phyloP scores from a whole-genome alignment of 495 filamentous ascomycete species.

The Xylaria acuta region DNA sequence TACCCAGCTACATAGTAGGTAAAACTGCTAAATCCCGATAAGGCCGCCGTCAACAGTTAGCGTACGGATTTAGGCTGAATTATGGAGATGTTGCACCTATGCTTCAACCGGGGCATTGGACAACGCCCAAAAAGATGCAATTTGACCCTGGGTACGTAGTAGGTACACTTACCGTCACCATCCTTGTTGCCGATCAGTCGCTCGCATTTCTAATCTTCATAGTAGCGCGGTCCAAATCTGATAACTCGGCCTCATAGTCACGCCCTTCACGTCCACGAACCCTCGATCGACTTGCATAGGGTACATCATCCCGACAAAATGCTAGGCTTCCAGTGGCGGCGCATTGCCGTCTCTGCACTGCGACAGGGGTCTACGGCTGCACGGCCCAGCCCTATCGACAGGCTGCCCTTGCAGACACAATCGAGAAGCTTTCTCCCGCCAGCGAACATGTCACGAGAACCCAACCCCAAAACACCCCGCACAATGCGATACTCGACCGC shows the following conservation, averaged over 20 bases:
- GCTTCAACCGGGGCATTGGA: not conserved
- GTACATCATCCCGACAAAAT: constrained; percentile 20
- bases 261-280: not conserved
- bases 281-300: not conserved
- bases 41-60: no score
- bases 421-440: constrained; percentile 1
- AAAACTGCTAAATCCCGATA: not conserved
- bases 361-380: constrained; percentile 28
- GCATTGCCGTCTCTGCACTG: constrained; percentile 26
- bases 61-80: no score
- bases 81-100: not conserved
- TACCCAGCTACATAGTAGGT: no score
- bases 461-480: constrained; percentile 1
- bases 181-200: not conserved
- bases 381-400: constrained; percentile 20
- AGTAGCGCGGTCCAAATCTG: not conserved
- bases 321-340: constrained; percentile 32
- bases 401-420: constrained; percentile 7
- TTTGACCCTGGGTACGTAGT: not conserved
- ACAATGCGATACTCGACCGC: constrained; percentile 30
- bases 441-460: not conserved
- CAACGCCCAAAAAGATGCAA: not conserved
- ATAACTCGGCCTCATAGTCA: not conserved
- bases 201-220: not conserved
- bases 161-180: not conserved